Evolutionary conservation across 805 yeast species (phyloP).

Genomic region (Wickerhamomyces pijperi): DNA sequence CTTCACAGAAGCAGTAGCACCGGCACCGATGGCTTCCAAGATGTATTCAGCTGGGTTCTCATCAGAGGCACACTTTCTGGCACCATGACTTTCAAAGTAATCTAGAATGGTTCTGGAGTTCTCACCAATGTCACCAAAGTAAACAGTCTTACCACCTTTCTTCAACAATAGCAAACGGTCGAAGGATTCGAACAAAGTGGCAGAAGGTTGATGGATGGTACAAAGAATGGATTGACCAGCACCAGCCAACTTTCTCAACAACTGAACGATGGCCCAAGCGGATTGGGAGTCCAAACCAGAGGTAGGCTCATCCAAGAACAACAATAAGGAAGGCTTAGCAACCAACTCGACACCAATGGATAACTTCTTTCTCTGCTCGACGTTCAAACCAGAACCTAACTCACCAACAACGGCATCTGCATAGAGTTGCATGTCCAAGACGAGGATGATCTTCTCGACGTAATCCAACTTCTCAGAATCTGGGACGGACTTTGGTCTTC

Average conservation of each 20-base stretch:
- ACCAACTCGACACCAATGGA: slow-evolving; percentile 73
- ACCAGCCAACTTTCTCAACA: slow-evolving; percentile 43
- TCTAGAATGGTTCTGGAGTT: not conserved
- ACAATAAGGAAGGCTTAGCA: slow-evolving; percentile 50
- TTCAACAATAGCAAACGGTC: slow-evolving; percentile 57
- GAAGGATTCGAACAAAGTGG: slow-evolving; percentile 50
- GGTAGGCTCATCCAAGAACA: slow-evolving; percentile 80
- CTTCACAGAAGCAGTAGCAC: not conserved
- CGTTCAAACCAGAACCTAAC: slow-evolving; percentile 52
- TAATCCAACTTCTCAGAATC: slow-evolving; percentile 32
- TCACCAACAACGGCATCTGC: slow-evolving; percentile 39
- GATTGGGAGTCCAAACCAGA: slow-evolving; percentile 81
- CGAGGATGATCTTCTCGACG: slow-evolving; percentile 56
- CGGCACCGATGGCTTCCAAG: not conserved
- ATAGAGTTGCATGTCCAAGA: slow-evolving; percentile 26
- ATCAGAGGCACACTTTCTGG: not conserved
- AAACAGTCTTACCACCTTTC: not conserved
- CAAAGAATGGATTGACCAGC: slow-evolving; percentile 57
- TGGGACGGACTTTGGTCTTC: slow-evolving; percentile 36
- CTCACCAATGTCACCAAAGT: slow-evolving; percentile 1
- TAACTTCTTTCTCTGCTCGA: slow-evolving; percentile 76
- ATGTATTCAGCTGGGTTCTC: not conserved
- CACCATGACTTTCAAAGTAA: not conserved
- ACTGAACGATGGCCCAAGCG: slow-evolving; percentile 52
- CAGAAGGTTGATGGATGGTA: slow-evolving; percentile 80